Conservation (phyloP, 2,329 filamentous ascomycete species). For the Berkeleyomyces rouxiae region DNA sequence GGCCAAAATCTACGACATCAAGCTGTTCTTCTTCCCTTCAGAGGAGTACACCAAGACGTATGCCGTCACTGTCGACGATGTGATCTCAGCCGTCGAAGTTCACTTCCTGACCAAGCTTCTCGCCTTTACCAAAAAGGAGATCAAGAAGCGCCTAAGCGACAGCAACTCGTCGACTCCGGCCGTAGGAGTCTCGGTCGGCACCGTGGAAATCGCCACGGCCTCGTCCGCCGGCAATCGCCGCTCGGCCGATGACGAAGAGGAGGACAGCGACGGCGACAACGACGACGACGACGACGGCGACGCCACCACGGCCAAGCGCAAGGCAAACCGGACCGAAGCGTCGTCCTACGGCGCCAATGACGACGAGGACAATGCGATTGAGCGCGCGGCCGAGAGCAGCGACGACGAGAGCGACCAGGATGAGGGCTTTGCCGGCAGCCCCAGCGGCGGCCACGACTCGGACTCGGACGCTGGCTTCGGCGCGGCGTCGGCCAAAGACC, state of each 20-base stretch:
- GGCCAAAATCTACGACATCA: constrained; percentile 73
- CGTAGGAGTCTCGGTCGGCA: constrained; percentile 40
- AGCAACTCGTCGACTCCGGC: constrained; percentile 58
- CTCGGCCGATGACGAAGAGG: constrained; percentile 43
- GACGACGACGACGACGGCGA: constrained; percentile 67
- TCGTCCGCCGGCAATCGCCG: constrained; percentile 21
- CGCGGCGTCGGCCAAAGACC: constrained; percentile 20
- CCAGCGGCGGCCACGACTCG: constrained; percentile 24
- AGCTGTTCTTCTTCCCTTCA: constrained; percentile 67
- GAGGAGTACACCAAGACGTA: constrained; percentile 76
- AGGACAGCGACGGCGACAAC: constrained; percentile 53
- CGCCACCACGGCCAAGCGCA: constrained; percentile 56
- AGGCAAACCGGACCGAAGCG: constrained; percentile 60
- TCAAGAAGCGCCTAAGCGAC: constrained; percentile 61
- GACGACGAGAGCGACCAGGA: constrained; percentile 36
- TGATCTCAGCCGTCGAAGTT: constrained; percentile 62
- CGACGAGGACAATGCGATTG: constrained; percentile 70
- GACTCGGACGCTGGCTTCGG: constrained; percentile 12
- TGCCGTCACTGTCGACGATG: constrained; percentile 61
- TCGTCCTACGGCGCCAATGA: constrained; percentile 87
- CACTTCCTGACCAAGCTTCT: constrained; percentile 61
- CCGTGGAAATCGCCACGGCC: constrained; percentile 33
- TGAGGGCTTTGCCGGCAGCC: constrained; percentile 34
- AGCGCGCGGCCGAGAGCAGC: constrained; percentile 39
- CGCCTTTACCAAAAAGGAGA: constrained; percentile 53